phyloP scores from a whole-genome alignment of 1,139 yeast genomes.

The Suhomyces panamericanus region DNA sequence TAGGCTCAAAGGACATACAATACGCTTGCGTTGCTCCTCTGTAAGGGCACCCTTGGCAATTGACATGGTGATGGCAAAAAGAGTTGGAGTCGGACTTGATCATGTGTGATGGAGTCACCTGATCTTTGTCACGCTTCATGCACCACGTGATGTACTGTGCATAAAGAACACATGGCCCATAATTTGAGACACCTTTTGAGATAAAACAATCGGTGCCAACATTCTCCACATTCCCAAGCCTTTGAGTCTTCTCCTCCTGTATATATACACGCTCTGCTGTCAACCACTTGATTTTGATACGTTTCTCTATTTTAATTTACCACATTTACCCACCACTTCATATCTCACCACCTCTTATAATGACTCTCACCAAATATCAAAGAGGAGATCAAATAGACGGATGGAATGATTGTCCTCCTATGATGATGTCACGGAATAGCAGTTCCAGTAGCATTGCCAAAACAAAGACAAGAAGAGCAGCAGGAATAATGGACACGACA shows the following conservation, averaged over 20 bases:
- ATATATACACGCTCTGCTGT: too few relatives aligned
- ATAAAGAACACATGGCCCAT: not conserved
- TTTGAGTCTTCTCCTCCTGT: too few relatives aligned
- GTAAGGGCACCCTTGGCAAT: constrained; percentile 15
- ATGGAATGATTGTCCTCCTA: constrained; percentile 49
- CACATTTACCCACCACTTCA: too few relatives aligned
- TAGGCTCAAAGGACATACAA: constrained; percentile 14
- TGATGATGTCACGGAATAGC: constrained; percentile 14
- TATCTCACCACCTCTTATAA: too few relatives aligned
- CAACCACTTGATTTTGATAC: too few relatives aligned
- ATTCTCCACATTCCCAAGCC: too few relatives aligned
- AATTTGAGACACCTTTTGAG: not conserved
- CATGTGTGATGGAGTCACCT: not conserved
- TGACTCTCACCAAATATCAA: constrained; percentile 41
- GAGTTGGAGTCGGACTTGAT: not conserved
- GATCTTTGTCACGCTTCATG: not conserved
- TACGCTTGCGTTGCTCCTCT: constrained; percentile 17
- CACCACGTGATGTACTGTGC: not conserved
- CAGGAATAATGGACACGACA: not conserved
- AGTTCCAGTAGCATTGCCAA: constrained; percentile 5
- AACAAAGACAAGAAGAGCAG: constrained; percentile 2
- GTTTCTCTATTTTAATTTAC: too few relatives aligned
- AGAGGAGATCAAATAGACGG: constrained; percentile 45
- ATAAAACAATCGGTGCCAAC: too few relatives aligned
- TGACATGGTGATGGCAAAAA: constrained; percentile 12